Conservation (phyloP, 1,139 yeast species). For the Pichia terricola region DNA sequence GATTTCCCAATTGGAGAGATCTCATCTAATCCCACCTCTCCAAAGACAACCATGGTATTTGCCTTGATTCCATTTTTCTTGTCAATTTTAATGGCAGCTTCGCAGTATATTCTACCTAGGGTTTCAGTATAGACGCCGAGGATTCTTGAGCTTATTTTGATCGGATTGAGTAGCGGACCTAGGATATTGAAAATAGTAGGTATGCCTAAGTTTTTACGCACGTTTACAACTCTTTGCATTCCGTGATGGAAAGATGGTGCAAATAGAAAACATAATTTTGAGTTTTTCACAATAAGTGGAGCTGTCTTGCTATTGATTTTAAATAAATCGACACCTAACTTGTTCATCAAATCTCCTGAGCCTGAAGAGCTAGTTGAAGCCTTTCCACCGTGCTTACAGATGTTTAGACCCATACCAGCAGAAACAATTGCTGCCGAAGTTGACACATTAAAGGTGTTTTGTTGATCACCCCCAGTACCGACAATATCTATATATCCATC, state of each 20-base stretch:
- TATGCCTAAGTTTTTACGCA: constrained; percentile 68
- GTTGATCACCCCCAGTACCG: constrained; percentile 98
- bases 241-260: constrained; percentile 97
- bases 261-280: constrained; percentile 65
- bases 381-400: constrained; percentile 93
- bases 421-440: constrained; percentile 92
- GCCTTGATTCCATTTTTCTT: constrained; percentile 35
- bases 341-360: constrained; percentile 75
- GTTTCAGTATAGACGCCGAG: constrained; percentile 79
- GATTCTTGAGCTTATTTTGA: constrained; percentile 70
- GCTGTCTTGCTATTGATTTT: constrained; percentile 60
- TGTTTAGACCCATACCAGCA: constrained; percentile 67
- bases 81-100: constrained; percentile 59
- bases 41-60: constrained; percentile 79
- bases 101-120: constrained; percentile 77
- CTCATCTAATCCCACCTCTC: constrained; percentile 84
- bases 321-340: constrained; percentile 68
- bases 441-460: constrained; percentile 90
- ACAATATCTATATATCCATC: constrained; percentile 77
- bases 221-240: constrained; percentile 73
- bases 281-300: constrained; percentile 46
- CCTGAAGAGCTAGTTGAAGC: constrained; percentile 92
- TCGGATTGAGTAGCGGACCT: constrained; percentile 91
- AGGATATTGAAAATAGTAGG: constrained; percentile 90
- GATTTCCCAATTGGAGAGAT: constrained; percentile 83